Evolutionary conservation across 1,284 basidiomycete genomes (phyloP), one percentile per base, ranked within the genome.

Genomic region (Trichosporon coremiiforme): DNA sequence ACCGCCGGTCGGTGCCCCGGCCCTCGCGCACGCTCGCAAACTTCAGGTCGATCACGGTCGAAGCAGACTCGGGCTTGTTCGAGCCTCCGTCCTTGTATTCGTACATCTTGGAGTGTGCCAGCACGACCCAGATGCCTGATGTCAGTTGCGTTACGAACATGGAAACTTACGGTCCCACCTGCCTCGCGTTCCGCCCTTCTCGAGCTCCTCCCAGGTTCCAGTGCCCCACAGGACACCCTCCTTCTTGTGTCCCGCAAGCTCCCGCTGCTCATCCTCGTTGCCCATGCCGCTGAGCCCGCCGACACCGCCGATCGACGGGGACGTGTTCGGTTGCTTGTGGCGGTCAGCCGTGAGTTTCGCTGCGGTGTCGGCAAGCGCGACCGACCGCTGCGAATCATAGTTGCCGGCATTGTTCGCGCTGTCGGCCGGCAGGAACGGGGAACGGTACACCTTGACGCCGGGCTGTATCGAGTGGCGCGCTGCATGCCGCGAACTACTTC

Each of bases 1-100:
- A 83, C 2, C 82, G 74, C 20, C 83, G 71, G 67, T 83, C 83
- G 5, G 82, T 84, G 7, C 80, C 82, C 60, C 83, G 73, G 1
- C 82, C 83, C 68, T 84, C 82, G 41, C 83, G 73, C 7, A 83
- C 83, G 69, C 80, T 83, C 0, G 83, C 83, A 70, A 83, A 83
- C 66, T 79, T 81, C n/a, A 84, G 77, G 73, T 84, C 83, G 60
- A 84, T 84, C 31, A 80, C 77, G 4, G 79, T 80, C 36, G 80
- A 75, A 1, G 79, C 76, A 0, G 75, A 60, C 55, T 80, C 81
- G 12, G 79, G 74, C 41, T 64, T 74, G 75, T 45, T 77, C 74
- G 74, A 68, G 3, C 76, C 69, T 17, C 74, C 75, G 67, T 81
- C 80, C n/a, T 81, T 79, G 69, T 83, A 83, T 78, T 84, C 83